Evolutionary conservation across 2,329 filamentous ascomycete genomes (phyloP), one percentile per base, ranked within the genome.

Genomic region (Sporothrix pseudoabietina): DNA sequence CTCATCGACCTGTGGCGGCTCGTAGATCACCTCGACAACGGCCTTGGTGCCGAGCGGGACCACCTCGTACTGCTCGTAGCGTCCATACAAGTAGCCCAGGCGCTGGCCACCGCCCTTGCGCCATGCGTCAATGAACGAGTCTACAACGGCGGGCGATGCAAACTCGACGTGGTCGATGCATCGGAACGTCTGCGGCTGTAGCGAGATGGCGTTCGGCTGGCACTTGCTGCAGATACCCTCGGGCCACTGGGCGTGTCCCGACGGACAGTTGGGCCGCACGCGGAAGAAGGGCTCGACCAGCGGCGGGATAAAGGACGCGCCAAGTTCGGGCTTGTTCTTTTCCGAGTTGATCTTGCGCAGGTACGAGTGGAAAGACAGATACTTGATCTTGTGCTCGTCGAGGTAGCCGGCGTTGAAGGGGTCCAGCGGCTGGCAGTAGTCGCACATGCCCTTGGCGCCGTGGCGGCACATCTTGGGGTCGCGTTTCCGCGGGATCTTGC

Each of bases 81-180:
- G 90, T 22, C 96, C 96, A 78, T 98, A 99, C 6, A 99, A 84
- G 78, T 94, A 97, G 6, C 95, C 96, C 65, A 98, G 81, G 55
- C 96, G 88, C 80, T 99, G 96, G 39, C 87, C 84, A 4, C 94
- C 95, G 1, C 93, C 94, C 76, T 89, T 91, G 77, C 97, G 88
- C 95, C 96, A 99, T 74, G 95, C 93, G 78, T 98, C 90, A 76
- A 99, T 89, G 73, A 98, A 90, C n/a, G 88, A 89, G 80, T 99
- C 93, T 78, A 98, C 93, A 47, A 98, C 88, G 71, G 90, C 87
- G 3, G 94, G 90, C 0, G 92, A 91, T 1, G 95, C 91, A 80
- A 99, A 98, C 82, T 99, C 97, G 76, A 99, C 96, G 81, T 99
- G 96, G 79, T 99, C 96, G 3, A 99, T 94, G 93, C 96, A 98